A percentile compares a stretch with the other conserved stretches of the same genome.
Evolutionary conservation across 2,329 filamentous ascomycete genomes (phyloP).

Genomic region (Fusarium buxicola): DNA sequence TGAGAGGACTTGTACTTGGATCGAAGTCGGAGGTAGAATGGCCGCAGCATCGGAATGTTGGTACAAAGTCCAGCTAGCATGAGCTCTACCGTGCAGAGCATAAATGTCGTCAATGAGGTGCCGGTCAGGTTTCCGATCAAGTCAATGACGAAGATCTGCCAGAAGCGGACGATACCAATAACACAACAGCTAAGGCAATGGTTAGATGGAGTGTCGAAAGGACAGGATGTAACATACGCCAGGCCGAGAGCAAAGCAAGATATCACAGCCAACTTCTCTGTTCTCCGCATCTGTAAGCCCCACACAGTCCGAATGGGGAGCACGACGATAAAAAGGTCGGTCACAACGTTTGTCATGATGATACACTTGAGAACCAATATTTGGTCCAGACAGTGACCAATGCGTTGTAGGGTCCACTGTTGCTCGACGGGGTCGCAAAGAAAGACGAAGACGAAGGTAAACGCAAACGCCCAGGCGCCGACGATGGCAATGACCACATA

Average conservation of each 20-base stretch:
- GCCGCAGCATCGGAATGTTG: slow-evolving; percentile 32
- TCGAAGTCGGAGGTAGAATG: slow-evolving; percentile 18
- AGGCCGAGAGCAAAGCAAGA: slow-evolving; percentile 39
- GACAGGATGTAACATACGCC: slow-evolving; percentile 25
- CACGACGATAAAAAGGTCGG: slow-evolving; percentile 51
- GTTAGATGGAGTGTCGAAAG: not conserved
- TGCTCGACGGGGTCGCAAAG: slow-evolving; percentile 36
- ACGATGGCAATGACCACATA: slow-evolving; percentile 21
- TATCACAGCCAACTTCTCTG: slow-evolving; percentile 44
- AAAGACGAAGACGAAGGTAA: slow-evolving; percentile 40
- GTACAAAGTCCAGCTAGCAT: slow-evolving; percentile 24
- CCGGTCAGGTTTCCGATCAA: slow-evolving; percentile 24
- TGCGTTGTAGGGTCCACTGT: slow-evolving; percentile 38
- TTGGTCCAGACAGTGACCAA: slow-evolving; percentile 38
- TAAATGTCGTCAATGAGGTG: slow-evolving; percentile 23
- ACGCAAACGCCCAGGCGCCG: slow-evolving; percentile 30
- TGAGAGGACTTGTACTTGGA: slow-evolving; percentile 1
- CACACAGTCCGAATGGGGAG: slow-evolving; percentile 52
- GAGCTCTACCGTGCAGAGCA: slow-evolving; percentile 25
- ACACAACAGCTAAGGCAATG: not conserved
- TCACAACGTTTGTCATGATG: slow-evolving; percentile 49
- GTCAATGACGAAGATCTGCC: slow-evolving; percentile 24
- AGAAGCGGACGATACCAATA: slow-evolving; percentile 22
- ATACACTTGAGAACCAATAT: slow-evolving; percentile 37
- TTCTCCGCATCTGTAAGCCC: slow-evolving; percentile 45